A percentile compares a stretch with the other conserved stretches of the same genome.
These are phyloP conservation scores for Madurella fahalii DNA, from an alignment of 2,329 filamentous ascomycete genomes.

Conservation along the genomic window DNA sequence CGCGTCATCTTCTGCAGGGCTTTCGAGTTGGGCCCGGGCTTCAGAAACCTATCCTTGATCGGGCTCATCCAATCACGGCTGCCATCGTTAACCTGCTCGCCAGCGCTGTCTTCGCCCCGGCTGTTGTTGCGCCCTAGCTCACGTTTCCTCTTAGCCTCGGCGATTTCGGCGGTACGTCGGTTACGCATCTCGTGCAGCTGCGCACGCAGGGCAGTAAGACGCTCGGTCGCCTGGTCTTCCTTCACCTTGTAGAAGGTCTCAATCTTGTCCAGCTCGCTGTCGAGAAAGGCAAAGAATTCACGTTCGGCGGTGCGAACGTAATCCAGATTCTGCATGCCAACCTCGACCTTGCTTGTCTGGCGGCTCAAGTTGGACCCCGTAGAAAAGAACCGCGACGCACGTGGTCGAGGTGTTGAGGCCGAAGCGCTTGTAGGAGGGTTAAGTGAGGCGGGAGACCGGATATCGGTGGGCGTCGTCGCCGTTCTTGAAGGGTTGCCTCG, in stretches of 20 bases:
- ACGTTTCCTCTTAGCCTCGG: constrained; percentile 38
- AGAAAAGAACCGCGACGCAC: constrained; percentile 40
- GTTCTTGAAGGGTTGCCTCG: constrained; percentile 38
- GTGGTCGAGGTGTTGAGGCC: constrained; percentile 28
- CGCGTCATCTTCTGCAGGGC: constrained; percentile 52
- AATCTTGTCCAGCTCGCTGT: constrained; percentile 83
- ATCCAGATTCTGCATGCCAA: constrained; percentile 42
- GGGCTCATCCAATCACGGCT: constrained; percentile 47
- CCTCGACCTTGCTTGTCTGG: constrained; percentile 38
- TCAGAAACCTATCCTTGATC: constrained; percentile 51
- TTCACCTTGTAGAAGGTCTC: constrained; percentile 85
- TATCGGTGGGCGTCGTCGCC: constrained; percentile 8
- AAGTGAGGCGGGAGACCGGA: constrained; percentile 20
- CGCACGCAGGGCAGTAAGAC: constrained; percentile 66
- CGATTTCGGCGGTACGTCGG: constrained; percentile 68
- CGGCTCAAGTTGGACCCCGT: constrained; percentile 31
- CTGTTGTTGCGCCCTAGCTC: constrained; percentile 28
- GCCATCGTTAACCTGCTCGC: constrained; percentile 25
- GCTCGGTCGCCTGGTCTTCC: constrained; percentile 75
- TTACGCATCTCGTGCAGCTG: constrained; percentile 94
- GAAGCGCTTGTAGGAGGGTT: constrained; percentile 20
- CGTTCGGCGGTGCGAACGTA: constrained; percentile 65
- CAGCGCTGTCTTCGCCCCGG: constrained; percentile 23
- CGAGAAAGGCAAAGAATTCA: constrained; percentile 86
- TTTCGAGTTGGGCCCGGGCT: constrained; percentile 57